Conservation (phyloP, 192 early-diverging fungal species). For the Funneliformis mosseae region DNA sequence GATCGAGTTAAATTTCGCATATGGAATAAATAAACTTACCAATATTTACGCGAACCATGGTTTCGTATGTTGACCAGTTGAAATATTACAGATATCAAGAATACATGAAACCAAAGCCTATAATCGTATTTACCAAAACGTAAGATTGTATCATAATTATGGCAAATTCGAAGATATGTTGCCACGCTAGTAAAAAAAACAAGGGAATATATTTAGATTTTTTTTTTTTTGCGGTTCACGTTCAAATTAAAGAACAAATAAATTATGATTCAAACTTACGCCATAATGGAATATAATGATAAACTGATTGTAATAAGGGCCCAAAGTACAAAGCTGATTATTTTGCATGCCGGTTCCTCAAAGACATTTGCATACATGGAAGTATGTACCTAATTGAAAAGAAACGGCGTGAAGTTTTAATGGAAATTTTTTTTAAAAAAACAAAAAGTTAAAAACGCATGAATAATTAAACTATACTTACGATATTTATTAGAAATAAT, state of each 20-base stretch:
- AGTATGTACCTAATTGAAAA: background rate
- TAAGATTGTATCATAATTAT: background rate
- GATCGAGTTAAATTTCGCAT: too few relatives aligned
- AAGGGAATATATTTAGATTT: background rate
- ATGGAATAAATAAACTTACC: background rate
- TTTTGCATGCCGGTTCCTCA: background rate
- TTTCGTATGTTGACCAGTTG: background rate
- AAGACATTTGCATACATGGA: background rate
- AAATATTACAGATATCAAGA: background rate
- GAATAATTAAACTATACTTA: background rate
- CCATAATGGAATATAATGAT: background rate
- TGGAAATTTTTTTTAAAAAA: too few relatives aligned
- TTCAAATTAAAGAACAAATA: background rate
- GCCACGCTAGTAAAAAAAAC: background rate
- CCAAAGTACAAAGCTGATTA: background rate
- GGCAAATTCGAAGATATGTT: constrained; percentile 13
- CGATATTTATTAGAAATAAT: background rate
- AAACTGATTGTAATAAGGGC: background rate
- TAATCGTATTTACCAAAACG: constrained; percentile 8
- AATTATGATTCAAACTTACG: background rate
- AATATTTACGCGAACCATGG: constrained; percentile 16
- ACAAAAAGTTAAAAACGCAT: background rate
- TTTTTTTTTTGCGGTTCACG: too few relatives aligned
- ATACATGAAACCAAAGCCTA: background rate
- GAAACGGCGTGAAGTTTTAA: background rate